Evolutionary conservation across 192 early-diverging fungal genomes (phyloP).

Genomic region (Coemansia sp.): DNA sequence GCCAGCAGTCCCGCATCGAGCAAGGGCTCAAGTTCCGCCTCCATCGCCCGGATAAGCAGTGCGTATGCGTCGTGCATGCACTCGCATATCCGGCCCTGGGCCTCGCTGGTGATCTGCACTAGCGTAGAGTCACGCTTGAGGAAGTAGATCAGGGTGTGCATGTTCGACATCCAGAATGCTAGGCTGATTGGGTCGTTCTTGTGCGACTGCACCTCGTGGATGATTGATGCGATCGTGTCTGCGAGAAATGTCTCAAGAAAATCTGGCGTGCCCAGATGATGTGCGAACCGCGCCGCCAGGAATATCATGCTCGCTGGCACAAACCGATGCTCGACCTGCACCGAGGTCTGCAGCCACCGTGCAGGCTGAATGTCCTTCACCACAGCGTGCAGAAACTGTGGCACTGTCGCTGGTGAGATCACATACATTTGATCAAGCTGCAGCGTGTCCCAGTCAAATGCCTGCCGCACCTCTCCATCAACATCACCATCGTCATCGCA

Average conservation of each 20-base stretch:
- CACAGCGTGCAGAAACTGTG: constrained; percentile 69
- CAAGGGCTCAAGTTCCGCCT: constrained; percentile 65
- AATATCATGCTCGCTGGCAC: constrained; percentile 87
- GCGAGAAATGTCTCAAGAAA: constrained; percentile 69
- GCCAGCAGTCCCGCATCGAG: constrained; percentile 68
- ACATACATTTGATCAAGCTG: constrained; percentile 94
- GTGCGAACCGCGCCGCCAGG: constrained; percentile 84
- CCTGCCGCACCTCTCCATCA: constrained; percentile 22
- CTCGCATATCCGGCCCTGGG: constrained; percentile 80
- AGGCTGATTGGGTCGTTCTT: constrained; percentile 61
- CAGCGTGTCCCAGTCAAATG: constrained; percentile 80
- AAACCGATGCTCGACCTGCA: constrained; percentile 55
- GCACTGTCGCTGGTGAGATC: constrained; percentile 72
- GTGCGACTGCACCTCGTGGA: constrained; percentile 48
- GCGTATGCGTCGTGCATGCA: constrained; percentile 72
- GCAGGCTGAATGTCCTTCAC: constrained; percentile 68
- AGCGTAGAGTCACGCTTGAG: constrained; percentile 83
- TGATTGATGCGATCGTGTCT: constrained; percentile 59
- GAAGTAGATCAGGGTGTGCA: constrained; percentile 78
- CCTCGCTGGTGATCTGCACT: constrained; percentile 63
- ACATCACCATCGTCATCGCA: constrained; percentile 36
- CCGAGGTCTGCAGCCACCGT: constrained; percentile 45
- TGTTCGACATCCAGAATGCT: constrained; percentile 86
- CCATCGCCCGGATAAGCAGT: constrained; percentile 63
- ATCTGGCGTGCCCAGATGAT: constrained; percentile 72